Percentiles rank a stretch among this genome's conserved stretches.
Conservation (phyloP, 75 land plant genomes). For the Sequoia sempervirens region DNA sequence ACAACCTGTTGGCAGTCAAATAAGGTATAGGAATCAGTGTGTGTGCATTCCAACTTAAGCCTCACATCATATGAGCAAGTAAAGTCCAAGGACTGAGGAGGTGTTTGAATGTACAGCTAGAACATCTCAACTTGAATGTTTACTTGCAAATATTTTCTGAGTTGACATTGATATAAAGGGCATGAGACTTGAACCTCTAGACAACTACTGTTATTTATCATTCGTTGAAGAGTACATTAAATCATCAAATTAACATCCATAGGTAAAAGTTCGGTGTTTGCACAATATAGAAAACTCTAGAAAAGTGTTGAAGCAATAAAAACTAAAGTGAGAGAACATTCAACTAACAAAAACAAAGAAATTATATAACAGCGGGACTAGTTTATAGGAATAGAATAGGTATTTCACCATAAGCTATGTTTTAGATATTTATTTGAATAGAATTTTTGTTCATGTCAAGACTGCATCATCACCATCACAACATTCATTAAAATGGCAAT, state of each 20-base stretch:
- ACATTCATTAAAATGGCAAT: background rate
- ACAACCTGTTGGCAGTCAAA: too few relatives aligned
- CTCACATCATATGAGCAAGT: too few relatives aligned
- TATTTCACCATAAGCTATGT: background rate
- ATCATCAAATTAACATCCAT: background rate
- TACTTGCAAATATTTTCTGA: too few relatives aligned
- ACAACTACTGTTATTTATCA: background rate
- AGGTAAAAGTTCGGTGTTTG: background rate
- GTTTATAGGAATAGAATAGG: background rate
- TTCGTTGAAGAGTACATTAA: background rate
- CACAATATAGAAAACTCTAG: background rate
- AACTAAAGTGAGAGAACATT: background rate
- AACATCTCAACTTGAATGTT: too few relatives aligned
- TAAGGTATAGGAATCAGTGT: too few relatives aligned
- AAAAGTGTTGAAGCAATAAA: background rate
- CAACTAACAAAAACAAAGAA: background rate
- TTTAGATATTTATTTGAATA: background rate
- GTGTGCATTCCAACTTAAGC: too few relatives aligned
- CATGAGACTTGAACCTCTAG: background rate
- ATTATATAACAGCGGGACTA: background rate
- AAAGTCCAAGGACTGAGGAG: too few relatives aligned
- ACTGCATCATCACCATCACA: background rate
- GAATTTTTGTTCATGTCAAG: background rate
- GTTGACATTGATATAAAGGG: too few relatives aligned
- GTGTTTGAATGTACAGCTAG: too few relatives aligned